Conservation (phyloP, 2,329 filamentous ascomycete genomes). For the Penicillium palitans region DNA sequence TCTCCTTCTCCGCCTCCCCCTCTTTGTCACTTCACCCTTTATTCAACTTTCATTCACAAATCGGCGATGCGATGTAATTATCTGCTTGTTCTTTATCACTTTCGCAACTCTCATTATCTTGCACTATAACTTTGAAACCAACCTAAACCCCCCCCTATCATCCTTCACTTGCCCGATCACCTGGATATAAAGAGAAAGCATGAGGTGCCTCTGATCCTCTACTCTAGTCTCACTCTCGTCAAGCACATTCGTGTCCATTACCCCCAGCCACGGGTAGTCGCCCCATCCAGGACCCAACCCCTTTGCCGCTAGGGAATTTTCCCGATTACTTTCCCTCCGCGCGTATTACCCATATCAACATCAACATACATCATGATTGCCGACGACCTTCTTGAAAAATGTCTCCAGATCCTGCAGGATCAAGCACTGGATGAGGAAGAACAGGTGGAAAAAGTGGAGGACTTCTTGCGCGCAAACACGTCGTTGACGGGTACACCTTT, state of each 20-base stretch:
- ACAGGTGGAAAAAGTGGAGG: slow-evolving; percentile 88
- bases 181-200: no score
- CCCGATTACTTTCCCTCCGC: slow-evolving; percentile 7
- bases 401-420: slow-evolving; percentile 84
- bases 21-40: slow-evolving; percentile 14
- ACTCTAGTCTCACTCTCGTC: no score
- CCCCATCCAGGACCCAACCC: no score
- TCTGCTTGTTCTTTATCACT: slow-evolving; percentile 21
- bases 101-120: slow-evolving; percentile 2
- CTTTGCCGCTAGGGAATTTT: slow-evolving; percentile 10
- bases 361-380: slow-evolving; percentile 69
- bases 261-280: no score
- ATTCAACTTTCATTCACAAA: slow-evolving; percentile 6
- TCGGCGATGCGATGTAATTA: slow-evolving; percentile 37
- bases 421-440: slow-evolving; percentile 84
- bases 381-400: slow-evolving; percentile 89
- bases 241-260: no score
- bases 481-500: slow-evolving; percentile 71
- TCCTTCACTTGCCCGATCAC: no score
- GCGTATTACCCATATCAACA: slow-evolving; percentile 13
- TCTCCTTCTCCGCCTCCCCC: slow-evolving; percentile 24
- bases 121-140: background rate
- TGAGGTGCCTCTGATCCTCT: no score
- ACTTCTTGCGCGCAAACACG: slow-evolving; percentile 77
- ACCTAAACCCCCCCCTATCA: no score